Base-by-base conservation (phyloP, 202 grass and related monocot genomes). In the Carex arenaria region DNA sequence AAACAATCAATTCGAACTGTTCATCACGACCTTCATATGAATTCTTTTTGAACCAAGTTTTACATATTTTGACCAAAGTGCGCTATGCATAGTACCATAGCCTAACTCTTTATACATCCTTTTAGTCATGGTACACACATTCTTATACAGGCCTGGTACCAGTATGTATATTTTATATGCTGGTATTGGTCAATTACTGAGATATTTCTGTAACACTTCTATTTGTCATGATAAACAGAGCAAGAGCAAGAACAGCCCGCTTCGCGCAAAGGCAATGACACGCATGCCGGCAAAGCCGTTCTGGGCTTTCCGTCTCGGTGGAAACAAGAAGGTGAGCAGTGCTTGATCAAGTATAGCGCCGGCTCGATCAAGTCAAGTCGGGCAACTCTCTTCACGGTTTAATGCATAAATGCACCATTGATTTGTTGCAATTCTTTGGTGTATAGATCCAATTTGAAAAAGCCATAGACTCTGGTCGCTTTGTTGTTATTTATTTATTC, bases 191-290 rank as follows among this genome's bases (percentile, higher is more conserved):
- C 54, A 73, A 52, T 10, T 72, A 55, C 2, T n/a, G 19, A 31
- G 62, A 31, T 77, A 47, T 17, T 83, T 71, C 62, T 84, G 55
- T 76, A 66, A 28, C 40, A n/a, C 10, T 86, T 26, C 65, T 9
- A 22, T 83, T 10, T 3, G 53, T 72, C 10, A 83, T 79, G 26
- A 87, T 14, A 60, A 76, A 80, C 89, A 98, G 95, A 87, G 67
- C 83, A 98, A 95, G 85, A 82, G 63, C 83, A 98, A 95, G 86
- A 82, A 67, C 82, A 95, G 88, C 64, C 86, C 93, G 38, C 83
- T 98, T 38, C 87, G 91, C 83, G 89, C 90, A 45, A 95, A 95
- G 91, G 89, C 95, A 34, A 4, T 84, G 28, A 85, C 87, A 56
- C 86, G 66, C 72, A 89, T 61, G 4, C 86, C 87, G 30, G 90